Evolutionary conservation across 1,284 basidiomycete genomes (phyloP).

Genomic region (Sporisorium scitamineum): DNA sequence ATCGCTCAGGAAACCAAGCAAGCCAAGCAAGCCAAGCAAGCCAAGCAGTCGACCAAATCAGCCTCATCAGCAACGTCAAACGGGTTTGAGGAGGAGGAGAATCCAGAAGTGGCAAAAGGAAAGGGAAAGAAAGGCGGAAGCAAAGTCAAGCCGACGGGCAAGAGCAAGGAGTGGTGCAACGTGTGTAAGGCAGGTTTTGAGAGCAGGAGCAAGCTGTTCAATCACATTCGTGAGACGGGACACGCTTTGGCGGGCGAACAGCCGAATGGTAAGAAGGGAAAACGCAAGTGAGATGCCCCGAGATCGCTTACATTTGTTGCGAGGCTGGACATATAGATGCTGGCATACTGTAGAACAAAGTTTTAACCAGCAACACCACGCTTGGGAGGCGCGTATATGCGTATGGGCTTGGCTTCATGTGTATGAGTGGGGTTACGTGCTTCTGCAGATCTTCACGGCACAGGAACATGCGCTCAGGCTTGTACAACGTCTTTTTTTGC

Average conservation of each 20-base stretch:
- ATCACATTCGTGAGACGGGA: conserved; percentile 79
- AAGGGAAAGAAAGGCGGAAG: conserved; percentile 34
- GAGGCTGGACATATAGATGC: neutral
- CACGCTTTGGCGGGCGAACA: conserved; percentile 76
- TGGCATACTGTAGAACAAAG: too few species aligned
- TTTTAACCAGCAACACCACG: too few species aligned
- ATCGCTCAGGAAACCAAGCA: conserved; percentile 36
- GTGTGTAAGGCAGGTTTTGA: conserved; percentile 78
- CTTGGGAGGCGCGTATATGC: neutral
- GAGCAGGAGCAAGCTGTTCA: conserved; percentile 83
- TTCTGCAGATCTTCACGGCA: too few species aligned
- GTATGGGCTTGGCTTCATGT: too few species aligned
- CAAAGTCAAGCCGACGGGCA: conserved; percentile 29
- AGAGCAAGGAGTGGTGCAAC: conserved; percentile 75
- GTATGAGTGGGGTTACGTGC: too few species aligned
- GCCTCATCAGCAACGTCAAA: neutral
- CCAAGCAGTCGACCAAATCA: neutral
- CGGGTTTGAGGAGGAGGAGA: conserved; percentile 6
- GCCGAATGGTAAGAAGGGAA: conserved; percentile 20
- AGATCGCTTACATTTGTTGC: neutral
- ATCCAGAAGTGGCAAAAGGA: neutral
- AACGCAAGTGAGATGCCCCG: conserved; percentile 5
- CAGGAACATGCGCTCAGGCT: too few species aligned
- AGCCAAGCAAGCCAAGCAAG: too few species aligned
- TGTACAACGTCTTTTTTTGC: too few species aligned